Evolutionary conservation across 1,139 yeast genomes (phyloP).

Genomic region (Taphrina wiesneri): DNA sequence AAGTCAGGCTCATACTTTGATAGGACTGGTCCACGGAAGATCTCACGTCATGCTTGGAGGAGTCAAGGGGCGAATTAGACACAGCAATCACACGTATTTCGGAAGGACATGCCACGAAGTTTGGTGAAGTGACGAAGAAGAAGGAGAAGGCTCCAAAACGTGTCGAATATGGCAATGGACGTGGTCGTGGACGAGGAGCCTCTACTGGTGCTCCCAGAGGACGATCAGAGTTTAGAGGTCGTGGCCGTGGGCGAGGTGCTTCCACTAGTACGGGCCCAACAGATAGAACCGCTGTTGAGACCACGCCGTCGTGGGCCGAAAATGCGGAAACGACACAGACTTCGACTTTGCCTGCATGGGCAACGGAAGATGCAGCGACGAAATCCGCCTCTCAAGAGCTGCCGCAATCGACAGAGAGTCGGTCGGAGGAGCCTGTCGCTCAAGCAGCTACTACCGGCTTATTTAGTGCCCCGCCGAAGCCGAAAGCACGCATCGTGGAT

Average conservation of each 20-base stretch:
- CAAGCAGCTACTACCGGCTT: neutral
- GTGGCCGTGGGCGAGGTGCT: slow-evolving; percentile 28
- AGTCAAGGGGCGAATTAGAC: slow-evolving; percentile 30
- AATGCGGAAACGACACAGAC: neutral
- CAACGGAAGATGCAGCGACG: slow-evolving; percentile 7
- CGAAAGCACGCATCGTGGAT: slow-evolving; percentile 26
- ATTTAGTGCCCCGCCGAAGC: slow-evolving; percentile 13
- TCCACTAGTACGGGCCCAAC: slow-evolving; percentile 12
- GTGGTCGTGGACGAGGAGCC: slow-evolving; percentile 30
- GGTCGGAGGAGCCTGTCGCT: neutral
- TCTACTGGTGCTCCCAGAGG: slow-evolving; percentile 31
- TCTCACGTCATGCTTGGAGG: slow-evolving; percentile 20
- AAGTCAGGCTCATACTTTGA: neutral
- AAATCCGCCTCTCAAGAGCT: neutral
- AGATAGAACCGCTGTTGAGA: slow-evolving; percentile 10
- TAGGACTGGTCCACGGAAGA: slow-evolving; percentile 28
- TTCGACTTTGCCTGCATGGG: slow-evolving; percentile 5
- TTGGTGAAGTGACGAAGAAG: slow-evolving; percentile 33
- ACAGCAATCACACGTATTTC: slow-evolving; percentile 26
- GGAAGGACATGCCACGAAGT: slow-evolving; percentile 26
- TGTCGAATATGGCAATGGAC: slow-evolving; percentile 23
- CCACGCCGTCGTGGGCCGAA: slow-evolving; percentile 15
- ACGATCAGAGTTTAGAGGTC: slow-evolving; percentile 22
- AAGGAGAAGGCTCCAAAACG: slow-evolving; percentile 25
- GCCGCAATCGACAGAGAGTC: neutral